Percentiles rank a stretch among this genome's conserved stretches.
Evolutionary conservation across 2,329 filamentous ascomycete species (phyloP).

Genomic region (Xylariaceae sp.): DNA sequence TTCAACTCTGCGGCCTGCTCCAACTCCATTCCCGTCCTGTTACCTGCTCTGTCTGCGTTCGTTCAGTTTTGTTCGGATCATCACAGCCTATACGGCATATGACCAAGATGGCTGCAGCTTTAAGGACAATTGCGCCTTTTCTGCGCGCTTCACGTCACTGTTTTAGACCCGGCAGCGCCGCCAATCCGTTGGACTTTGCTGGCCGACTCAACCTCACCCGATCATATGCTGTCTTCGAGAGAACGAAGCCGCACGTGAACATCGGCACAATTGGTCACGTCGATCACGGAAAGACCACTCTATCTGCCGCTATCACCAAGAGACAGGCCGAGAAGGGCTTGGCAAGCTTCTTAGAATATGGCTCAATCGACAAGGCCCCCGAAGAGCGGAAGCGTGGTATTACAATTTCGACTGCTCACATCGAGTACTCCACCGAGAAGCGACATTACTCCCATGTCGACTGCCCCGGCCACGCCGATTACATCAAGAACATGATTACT

Average conservation of each 20-base stretch:
- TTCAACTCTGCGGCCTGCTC: slow-evolving; percentile 4
- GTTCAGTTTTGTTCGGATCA: slow-evolving; percentile 7
- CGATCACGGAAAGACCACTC: slow-evolving; percentile 99
- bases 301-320: slow-evolving; percentile 98
- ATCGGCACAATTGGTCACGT: slow-evolving; percentile 99
- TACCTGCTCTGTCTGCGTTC: slow-evolving; percentile 8
- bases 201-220: slow-evolving; percentile 61
- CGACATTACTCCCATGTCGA: slow-evolving; percentile 99
- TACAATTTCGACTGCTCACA: slow-evolving; percentile 96
- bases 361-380: slow-evolving; percentile 95
- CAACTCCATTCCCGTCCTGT: slow-evolving; percentile 8
- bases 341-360: slow-evolving; percentile 94
- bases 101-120: slow-evolving; percentile 69
- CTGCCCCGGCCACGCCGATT: slow-evolving; percentile 99
- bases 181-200: slow-evolving; percentile 71
- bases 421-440: slow-evolving; percentile 91
- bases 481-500: slow-evolving; percentile 99
- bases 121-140: slow-evolving; percentile 72
- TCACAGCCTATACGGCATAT: slow-evolving; percentile 9
- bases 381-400: slow-evolving; percentile 99
- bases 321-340: slow-evolving; percentile 90
- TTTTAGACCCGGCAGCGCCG: slow-evolving; percentile 59
- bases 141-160: slow-evolving; percentile 75
- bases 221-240: slow-evolving; percentile 68
- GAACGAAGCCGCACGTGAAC: slow-evolving; percentile 96